A percentile compares a stretch with the other conserved stretches of the same genome.
phyloP scores from a whole-genome alignment of 2,329 filamentous ascomycete species.

The Mollisiaceae sp. region DNA sequence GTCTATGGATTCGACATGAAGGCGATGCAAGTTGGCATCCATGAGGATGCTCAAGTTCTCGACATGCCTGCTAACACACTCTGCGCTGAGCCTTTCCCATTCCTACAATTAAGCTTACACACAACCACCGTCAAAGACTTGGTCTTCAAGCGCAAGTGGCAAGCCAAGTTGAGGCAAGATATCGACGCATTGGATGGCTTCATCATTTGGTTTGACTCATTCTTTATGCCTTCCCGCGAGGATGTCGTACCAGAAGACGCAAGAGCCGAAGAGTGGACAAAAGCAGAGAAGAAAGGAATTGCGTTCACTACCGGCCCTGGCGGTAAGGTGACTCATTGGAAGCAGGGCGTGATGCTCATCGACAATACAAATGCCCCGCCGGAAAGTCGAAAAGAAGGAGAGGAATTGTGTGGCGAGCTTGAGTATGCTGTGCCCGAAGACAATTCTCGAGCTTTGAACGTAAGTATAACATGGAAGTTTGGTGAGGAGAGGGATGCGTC shows the following conservation, averaged over 20 bases:
- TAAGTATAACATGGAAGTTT: slow-evolving; percentile 65
- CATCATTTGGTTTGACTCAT: slow-evolving; percentile 92
- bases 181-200: slow-evolving; percentile 82
- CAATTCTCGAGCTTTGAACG: slow-evolving; percentile 70
- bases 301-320: slow-evolving; percentile 87
- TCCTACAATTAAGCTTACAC: slow-evolving; percentile 79
- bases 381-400: slow-evolving; percentile 55
- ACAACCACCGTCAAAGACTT: slow-evolving; percentile 74
- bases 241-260: slow-evolving; percentile 53
- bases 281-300: slow-evolving; percentile 63
- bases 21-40: slow-evolving; percentile 82
- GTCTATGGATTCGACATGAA: slow-evolving; percentile 96
- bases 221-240: slow-evolving; percentile 73
- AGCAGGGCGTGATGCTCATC: slow-evolving; percentile 77
- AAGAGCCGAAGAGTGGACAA: slow-evolving; percentile 67
- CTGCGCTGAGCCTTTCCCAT: slow-evolving; percentile 65
- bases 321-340: slow-evolving; percentile 85
- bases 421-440: slow-evolving; percentile 72
- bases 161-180: slow-evolving; percentile 63
- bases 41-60: slow-evolving; percentile 81
- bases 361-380: slow-evolving; percentile 56
- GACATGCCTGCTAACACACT: slow-evolving; percentile 67
- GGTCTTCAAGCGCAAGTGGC: slow-evolving; percentile 73
- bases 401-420: slow-evolving; percentile 68
- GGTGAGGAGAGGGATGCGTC: slow-evolving; percentile 33